Percentiles rank a stretch among this genome's conserved stretches.
Conservation (phyloP, 2,329 filamentous ascomycete species). For the Drechslerella dactyloides region DNA sequence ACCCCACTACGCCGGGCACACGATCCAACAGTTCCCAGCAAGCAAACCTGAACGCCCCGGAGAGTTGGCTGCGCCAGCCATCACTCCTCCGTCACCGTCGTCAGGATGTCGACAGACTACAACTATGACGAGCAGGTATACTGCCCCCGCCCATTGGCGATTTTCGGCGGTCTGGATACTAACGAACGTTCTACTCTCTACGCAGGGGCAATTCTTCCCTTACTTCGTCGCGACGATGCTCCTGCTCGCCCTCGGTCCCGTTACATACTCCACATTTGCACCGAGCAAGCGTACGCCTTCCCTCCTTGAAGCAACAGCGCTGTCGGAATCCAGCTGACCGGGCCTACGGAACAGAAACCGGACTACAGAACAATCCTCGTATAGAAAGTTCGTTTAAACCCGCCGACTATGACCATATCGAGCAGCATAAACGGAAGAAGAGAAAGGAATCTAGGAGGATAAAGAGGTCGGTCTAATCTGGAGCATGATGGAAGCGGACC, state of each 20-base stretch:
- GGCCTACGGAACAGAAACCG: constrained; percentile 55
- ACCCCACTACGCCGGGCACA: constrained; percentile 31
- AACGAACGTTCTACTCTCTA: constrained; percentile 26
- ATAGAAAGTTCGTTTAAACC: constrained; percentile 73
- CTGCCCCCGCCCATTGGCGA: constrained; percentile 50
- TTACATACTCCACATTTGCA: constrained; percentile 86
- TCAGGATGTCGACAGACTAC: constrained; percentile 89
- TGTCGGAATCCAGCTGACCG: not conserved
- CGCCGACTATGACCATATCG: constrained; percentile 81
- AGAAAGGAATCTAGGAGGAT: constrained; percentile 86
- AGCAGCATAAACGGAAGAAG: constrained; percentile 80
- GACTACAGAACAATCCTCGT: constrained; percentile 48
- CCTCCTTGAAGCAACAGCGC: constrained; percentile 3
- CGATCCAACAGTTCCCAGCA: constrained; percentile 20
- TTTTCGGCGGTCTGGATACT: constrained; percentile 46
- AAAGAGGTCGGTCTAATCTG: too few relatives aligned
- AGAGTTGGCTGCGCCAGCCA: constrained; percentile 47
- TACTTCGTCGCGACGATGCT: constrained; percentile 96
- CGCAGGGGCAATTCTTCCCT: constrained; percentile 92
- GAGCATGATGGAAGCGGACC: not conserved
- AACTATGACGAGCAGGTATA: constrained; percentile 97
- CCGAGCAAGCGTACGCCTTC: constrained; percentile 69
- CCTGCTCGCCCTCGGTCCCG: constrained; percentile 82
- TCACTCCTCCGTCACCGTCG: constrained; percentile 33
- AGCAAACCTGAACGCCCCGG: constrained; percentile 19